Evolutionary conservation across 1,284 basidiomycete genomes (phyloP).

Genomic region (Cryptococcus sp.): DNA sequence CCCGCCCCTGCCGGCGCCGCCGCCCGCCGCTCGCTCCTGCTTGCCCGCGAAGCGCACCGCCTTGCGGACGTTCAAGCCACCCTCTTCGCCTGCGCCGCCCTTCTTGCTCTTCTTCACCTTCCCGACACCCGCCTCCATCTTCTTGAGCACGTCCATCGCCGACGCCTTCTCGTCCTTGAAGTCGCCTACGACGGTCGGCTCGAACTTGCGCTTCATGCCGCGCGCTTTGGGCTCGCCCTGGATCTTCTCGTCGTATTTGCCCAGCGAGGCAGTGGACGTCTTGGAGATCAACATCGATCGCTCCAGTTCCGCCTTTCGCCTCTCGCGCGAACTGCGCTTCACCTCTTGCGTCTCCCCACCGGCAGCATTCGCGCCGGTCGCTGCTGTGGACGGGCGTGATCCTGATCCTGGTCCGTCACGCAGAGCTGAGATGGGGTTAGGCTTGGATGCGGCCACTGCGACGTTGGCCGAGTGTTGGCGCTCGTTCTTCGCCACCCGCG

Average conservation of each 20-base stretch:
- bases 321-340: slow-evolving; percentile 53
- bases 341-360: slow-evolving; percentile 15
- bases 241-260: slow-evolving; percentile 81
- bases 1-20: slow-evolving; percentile 3
- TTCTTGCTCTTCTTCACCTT: slow-evolving; percentile 55
- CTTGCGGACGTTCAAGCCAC: slow-evolving; percentile 75
- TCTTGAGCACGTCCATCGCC: slow-evolving; percentile 73
- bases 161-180: slow-evolving; percentile 64
- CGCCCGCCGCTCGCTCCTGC: slow-evolving; percentile 23
- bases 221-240: slow-evolving; percentile 87
- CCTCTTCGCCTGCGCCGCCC: slow-evolving; percentile 54
- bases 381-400: slow-evolving; percentile 4
- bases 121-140: slow-evolving; percentile 67
- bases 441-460: slow-evolving; percentile 59
- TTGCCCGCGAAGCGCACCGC: slow-evolving; percentile 67
- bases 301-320: slow-evolving; percentile 74
- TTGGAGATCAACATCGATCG: slow-evolving; percentile 76
- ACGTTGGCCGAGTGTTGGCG: slow-evolving; percentile 76
- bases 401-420: slow-evolving; percentile 7
- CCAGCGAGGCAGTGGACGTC: slow-evolving; percentile 87
- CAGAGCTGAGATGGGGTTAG: slow-evolving; percentile 20
- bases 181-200: slow-evolving; percentile 32
- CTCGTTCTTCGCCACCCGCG: slow-evolving; percentile 80
- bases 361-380: not conserved
- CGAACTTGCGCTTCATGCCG: slow-evolving; percentile 89